Evolutionary conservation across 306 rosid genomes (phyloP).

Genomic region (Medicago lupulina): DNA sequence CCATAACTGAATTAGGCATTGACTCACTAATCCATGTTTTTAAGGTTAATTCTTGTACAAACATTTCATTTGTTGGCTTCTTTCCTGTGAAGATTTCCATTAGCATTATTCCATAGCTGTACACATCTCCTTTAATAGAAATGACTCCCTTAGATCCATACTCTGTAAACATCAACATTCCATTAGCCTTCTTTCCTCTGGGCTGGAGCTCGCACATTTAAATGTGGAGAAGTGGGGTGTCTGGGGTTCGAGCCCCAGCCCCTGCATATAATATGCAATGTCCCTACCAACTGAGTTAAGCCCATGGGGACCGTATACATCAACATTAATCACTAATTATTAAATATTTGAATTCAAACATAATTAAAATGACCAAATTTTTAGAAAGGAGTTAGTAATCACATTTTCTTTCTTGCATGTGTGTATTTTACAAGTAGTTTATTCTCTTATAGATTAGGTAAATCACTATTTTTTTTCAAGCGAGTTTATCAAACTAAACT

Average conservation of each 20-base stretch:
- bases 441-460: too few species aligned
- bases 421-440: too few species aligned
- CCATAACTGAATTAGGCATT: too few species aligned
- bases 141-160: slow-evolving; percentile 37
- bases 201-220: too few species aligned
- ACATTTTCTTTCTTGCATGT: too few species aligned
- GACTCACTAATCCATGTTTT: slow-evolving; percentile 23
- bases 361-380: neutral
- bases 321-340: neutral
- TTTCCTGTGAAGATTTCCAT: slow-evolving; percentile 40
- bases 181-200: too few species aligned
- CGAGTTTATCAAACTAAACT: neutral
- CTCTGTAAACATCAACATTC: slow-evolving; percentile 12
- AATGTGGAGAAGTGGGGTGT: too few species aligned
- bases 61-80: slow-evolving; percentile 39
- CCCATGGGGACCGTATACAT: neutral
- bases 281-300: too few species aligned
- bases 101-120: slow-evolving; percentile 39
- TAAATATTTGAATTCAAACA: neutral
- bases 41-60: slow-evolving; percentile 17
- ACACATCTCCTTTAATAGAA: slow-evolving; percentile 42
- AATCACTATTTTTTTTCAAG: neutral
- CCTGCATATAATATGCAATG: too few species aligned
- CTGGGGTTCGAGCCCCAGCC: too few species aligned
- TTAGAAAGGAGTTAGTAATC: too few species aligned